Conservation (phyloP, 306 rosid species). For the Hippophae gyantsensis region DNA sequence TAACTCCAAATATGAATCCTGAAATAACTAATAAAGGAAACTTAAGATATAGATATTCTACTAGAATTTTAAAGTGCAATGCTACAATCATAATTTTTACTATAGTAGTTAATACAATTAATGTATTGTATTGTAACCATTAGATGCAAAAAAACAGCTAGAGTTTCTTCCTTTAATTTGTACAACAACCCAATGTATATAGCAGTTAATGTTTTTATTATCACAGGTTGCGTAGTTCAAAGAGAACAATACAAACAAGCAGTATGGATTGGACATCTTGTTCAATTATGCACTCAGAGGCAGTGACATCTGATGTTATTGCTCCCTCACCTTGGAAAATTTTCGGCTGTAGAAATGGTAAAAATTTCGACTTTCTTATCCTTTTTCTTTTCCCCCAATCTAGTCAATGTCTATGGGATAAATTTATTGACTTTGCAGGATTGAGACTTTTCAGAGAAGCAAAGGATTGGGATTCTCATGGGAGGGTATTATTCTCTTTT, state of each 20-base stretch:
- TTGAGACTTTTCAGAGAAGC: constrained; percentile 80
- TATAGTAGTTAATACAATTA: too few relatives aligned
- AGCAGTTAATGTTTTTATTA: constrained; percentile 5
- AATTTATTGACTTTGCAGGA: constrained; percentile 39
- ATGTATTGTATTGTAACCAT: too few relatives aligned
- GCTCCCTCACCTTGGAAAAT: constrained; percentile 92
- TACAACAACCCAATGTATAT: too few relatives aligned
- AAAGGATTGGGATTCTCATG: constrained; percentile 53
- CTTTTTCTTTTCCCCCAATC: constrained; percentile 4
- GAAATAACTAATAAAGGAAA: too few relatives aligned
- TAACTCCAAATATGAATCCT: too few relatives aligned
- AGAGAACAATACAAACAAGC: constrained; percentile 29
- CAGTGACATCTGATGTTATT: constrained; percentile 66
- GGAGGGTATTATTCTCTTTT: constrained; percentile 39
- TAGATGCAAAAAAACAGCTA: too few relatives aligned
- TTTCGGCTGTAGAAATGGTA: constrained; percentile 89
- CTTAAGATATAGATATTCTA: too few relatives aligned
- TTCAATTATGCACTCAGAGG: constrained; percentile 40
- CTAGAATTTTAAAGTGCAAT: too few relatives aligned
- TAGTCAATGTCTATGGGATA: constrained; percentile 11
- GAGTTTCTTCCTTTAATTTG: too few relatives aligned
- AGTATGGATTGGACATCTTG: constrained; percentile 40
- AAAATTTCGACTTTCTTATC: constrained; percentile 13
- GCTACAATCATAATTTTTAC: too few relatives aligned
- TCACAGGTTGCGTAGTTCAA: constrained; percentile 52